Base-by-base conservation (phyloP, 768 basidiomycete species). In the Psilocybe subaeruginosa region DNA sequence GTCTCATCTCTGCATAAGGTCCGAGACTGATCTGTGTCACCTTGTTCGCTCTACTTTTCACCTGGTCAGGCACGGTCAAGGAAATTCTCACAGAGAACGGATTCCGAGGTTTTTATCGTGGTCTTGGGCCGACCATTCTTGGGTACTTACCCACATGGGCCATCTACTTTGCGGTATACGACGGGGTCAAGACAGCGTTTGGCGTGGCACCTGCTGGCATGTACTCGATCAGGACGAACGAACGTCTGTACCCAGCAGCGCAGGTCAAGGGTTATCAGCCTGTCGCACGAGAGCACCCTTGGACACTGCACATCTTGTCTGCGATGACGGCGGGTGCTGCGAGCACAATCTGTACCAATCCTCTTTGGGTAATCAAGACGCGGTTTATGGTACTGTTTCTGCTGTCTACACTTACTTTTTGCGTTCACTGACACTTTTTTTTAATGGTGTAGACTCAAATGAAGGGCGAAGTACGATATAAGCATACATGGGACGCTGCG, bases 101-200 rank as follows among this genome's bases (percentile, higher is more conserved):
- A 12, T 65, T 97, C 54, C 86, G 90, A 58, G 97, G 97, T 12
- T 80, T 98, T 62, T 99, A 99, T 76, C 87, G 97, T 45, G 97
- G 97, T n/a, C 83, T 99, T 17, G 96, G 97, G 17, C 97, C 97
- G 12, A 99, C 97, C 17, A 85, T 99, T 58, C 83, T 96, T 7
- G 97, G 97, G 12, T 99, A 99, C 77, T 85, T 99, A 43, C 97
- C 97, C 19, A 99, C 97, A 2, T 99, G 96, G 97, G 97, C 95
- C 27, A 99, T 99, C 68, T 99, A 98, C 74, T 99, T 99, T 74
- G 88, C 95, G 19, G 94, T 99, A 27, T 99, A 99, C 77, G 97
- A 99, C 77, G 88, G 91, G 61, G 92, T 98, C 76, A 99, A 99
- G 81, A 84, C 84, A 12, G 77, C 80, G 51, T 91, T 94, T 71